phyloP scores from a whole-genome alignment of 495 filamentous ascomycete genomes.

The Talaromyces nanjingensis region DNA sequence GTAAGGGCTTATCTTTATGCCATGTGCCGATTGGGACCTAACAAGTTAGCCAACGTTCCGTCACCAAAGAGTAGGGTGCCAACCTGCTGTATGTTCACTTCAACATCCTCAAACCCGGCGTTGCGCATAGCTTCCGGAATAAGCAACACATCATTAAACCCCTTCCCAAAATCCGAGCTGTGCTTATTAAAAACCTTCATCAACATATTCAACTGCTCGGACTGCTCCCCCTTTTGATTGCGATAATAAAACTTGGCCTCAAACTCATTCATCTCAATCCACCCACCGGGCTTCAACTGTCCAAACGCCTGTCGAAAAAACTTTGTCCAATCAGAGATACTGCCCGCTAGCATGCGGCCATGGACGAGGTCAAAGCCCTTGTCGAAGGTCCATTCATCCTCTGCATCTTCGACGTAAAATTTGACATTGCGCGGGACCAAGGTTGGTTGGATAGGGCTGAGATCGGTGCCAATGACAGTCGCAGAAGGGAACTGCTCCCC shows the following conservation, averaged over 20 bases:
- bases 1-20: neutral
- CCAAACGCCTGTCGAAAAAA: slow-evolving; percentile 1
- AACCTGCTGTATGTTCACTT: slow-evolving; percentile 36
- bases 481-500: slow-evolving; percentile 50
- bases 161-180: slow-evolving; percentile 30
- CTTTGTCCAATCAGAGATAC: slow-evolving; percentile 1
- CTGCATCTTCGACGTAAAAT: slow-evolving; percentile 45
- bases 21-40: neutral
- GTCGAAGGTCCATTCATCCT: slow-evolving; percentile 41
- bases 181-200: slow-evolving; percentile 19
- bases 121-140: slow-evolving; percentile 22
- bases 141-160: slow-evolving; percentile 23
- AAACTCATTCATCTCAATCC: slow-evolving; percentile 48
- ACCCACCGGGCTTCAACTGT: slow-evolving; percentile 19
- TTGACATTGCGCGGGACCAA: slow-evolving; percentile 42
- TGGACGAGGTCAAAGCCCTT: slow-evolving; percentile 43
- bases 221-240: slow-evolving; percentile 28
- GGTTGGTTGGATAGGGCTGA: slow-evolving; percentile 44
- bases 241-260: slow-evolving; percentile 27
- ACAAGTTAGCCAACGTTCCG: neutral
- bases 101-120: slow-evolving; percentile 28
- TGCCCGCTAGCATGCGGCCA: slow-evolving; percentile 11
- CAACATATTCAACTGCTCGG: slow-evolving; percentile 14
- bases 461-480: slow-evolving; percentile 57
- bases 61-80: neutral